Base-by-base conservation (phyloP, 1,284 basidiomycete species). In the Ustilago curta region DNA sequence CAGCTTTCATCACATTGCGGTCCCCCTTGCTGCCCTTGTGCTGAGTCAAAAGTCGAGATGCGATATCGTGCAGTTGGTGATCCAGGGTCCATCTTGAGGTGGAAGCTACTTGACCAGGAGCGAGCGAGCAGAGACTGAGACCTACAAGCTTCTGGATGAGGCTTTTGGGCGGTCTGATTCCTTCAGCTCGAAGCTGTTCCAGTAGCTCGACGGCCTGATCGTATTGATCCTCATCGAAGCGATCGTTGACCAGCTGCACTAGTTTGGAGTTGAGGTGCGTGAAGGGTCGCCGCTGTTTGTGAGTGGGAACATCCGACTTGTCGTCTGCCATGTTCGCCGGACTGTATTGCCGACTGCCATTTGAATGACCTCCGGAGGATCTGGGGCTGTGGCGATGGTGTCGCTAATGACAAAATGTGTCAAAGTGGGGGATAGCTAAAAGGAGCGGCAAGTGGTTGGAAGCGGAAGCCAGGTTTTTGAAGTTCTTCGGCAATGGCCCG, bases 91-190 rank as follows among this genome's bases (percentile, higher is more conserved):
- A 70, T 56, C 57, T 52, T 4, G 69, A 67, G 25, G 52, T 71
- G 50, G 69, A 65, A 27, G 65, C 58, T 3, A 67, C 21, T 19
- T 68, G 67, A 2, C 57, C 48, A 4, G 58, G 58, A 2, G 58
- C 40, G 0, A 76, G 65, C 25, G 73, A 76, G 48, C 73, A 76
- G 54, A 76, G 69, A 32, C 64, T 71, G 31, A 76, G 64, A n/a
- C 60, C 68, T 4, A 71, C 37, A 21, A 76, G 61, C 61, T 68
- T 68, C 52, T 59, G 60, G n/a, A 71, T 25, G 27, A 59, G 12
- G 25, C 39, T 54, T 8, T 49, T 44, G 18, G 60, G 37, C 1
- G 65, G 64, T 16, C 35, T 52, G 23, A 65, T n/a, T 3, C 63
- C 60, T 12, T 68, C 54, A 2, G 51, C 39, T 35, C 23, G 23